Percentiles rank a stretch among this genome's conserved stretches.
Evolutionary conservation across 2,329 filamentous ascomycete species (phyloP).

Genomic region (Cadophora sp.): DNA sequence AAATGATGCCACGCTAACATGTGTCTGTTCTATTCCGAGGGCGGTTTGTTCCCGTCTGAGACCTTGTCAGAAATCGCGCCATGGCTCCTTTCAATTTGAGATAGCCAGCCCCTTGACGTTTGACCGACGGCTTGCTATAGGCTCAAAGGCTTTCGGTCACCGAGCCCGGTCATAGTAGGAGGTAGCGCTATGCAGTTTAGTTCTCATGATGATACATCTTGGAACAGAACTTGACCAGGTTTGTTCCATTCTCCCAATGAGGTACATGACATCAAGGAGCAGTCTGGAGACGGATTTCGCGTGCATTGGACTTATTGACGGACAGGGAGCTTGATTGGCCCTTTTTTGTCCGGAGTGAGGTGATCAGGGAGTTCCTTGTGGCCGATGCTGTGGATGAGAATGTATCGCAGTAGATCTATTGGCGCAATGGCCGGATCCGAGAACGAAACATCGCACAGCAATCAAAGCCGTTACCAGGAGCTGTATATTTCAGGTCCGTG

Average conservation of each 20-base stretch:
- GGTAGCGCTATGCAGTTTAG: slow-evolving; percentile 1
- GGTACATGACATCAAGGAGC: slow-evolving; percentile 1
- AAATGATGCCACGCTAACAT: background rate
- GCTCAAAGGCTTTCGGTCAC: slow-evolving; percentile 20
- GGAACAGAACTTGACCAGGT: slow-evolving; percentile 6
- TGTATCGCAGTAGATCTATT: slow-evolving; percentile 17
- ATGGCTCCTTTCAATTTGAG: slow-evolving; percentile 9
- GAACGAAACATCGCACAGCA: slow-evolving; percentile 6
- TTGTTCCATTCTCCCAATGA: background rate
- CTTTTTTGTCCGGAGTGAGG: slow-evolving; percentile 6
- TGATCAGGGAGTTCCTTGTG: slow-evolving; percentile 4
- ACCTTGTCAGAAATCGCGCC: background rate
- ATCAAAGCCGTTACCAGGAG: background rate
- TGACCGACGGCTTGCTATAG: slow-evolving; percentile 1
- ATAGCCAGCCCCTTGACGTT: slow-evolving; percentile 3
- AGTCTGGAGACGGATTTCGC: background rate
- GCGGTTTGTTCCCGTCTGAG: slow-evolving; percentile 13
- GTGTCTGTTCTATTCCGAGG: slow-evolving; percentile 20
- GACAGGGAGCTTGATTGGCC: slow-evolving; percentile 8
- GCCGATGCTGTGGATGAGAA: background rate
- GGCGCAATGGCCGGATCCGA: slow-evolving; percentile 14
- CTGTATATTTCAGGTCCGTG: slow-evolving; percentile 10
- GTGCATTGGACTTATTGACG: slow-evolving; percentile 7
- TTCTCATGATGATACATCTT: slow-evolving; percentile 11
- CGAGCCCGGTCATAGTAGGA: slow-evolving; percentile 6